Base-by-base conservation (phyloP, 768 basidiomycete genomes). In the Kwoniella dejecticola region DNA sequence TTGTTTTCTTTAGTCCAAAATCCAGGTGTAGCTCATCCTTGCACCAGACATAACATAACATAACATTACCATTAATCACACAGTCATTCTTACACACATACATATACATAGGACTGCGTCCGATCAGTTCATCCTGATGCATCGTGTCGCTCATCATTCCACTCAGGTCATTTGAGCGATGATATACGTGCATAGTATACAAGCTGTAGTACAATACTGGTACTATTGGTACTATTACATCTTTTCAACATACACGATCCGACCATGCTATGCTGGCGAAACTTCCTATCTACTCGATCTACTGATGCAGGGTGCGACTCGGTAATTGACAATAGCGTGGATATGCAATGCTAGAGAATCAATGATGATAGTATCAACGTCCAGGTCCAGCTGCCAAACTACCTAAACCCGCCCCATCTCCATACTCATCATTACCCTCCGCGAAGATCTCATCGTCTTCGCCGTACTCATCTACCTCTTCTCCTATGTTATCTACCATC, bases 371-470 rank as follows among this genome's bases (percentile, higher is more conserved):
- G n/a, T n/a, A n/a, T n/a, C n/a, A 42, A 33, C 42, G 21, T 21
- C 60, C 60, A 5, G 57, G 42, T 12, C 55, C 64, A 33, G 60
- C 64, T 21, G 38, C 64, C 49, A 56, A 6, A 26, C 36, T 53
- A 12, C 40, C 65, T 26, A 29, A 29, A 31, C 56, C 67, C 4
- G 29, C 40, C 12, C 57, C 58, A 33, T 57, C 57, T 4, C 17
- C 56, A 63, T 70, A 63, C 19, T 75, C 73, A 19, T 68, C 70
- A 54, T 67, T 70, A 7, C 70, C 73, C 54, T 75, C 73, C 40
- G 62, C 49, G 36, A 57, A 75, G 24, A 57, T 30, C 52, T 72
- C 73, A 55, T 72, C 69, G 44, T 72, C 69, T 52, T 75, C 73
- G 4, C 68, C 70, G 46, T 36, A 66, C 23, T 55, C 67, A 59